These are phyloP conservation scores for Podospora conica DNA, from an alignment of 495 filamentous ascomycete species.

Conservation along the genomic window DNA sequence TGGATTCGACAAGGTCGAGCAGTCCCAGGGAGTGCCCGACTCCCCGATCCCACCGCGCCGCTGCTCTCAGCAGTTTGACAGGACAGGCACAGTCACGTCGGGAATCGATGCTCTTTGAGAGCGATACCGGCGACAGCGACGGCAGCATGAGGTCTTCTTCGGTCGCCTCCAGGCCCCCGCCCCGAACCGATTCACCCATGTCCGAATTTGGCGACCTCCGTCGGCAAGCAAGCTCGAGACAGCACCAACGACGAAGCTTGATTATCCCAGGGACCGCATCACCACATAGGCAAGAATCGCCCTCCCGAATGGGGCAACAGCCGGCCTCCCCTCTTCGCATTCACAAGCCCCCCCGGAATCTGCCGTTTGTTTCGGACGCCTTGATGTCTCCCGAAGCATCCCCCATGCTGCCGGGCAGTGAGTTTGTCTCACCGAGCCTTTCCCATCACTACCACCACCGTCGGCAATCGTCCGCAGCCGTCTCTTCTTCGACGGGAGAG, in stretches of 20 bases:
- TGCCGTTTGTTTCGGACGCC: constrained; percentile 66
- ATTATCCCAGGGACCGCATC: constrained; percentile 68
- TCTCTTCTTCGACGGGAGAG: constrained; percentile 55
- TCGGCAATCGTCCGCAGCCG: constrained; percentile 83
- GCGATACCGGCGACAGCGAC: constrained; percentile 75
- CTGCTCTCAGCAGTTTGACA: constrained; percentile 45
- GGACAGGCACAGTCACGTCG: constrained; percentile 61
- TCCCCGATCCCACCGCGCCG: constrained; percentile 76
- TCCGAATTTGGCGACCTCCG: constrained; percentile 71
- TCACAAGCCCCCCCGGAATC: constrained; percentile 70
- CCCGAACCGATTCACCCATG: constrained; percentile 80
- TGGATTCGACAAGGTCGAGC: constrained; percentile 65
- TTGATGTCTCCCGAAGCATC: constrained; percentile 83
- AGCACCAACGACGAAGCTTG: constrained; percentile 77
- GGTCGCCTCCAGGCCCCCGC: constrained; percentile 54
- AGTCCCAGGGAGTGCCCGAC: constrained; percentile 91
- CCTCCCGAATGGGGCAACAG: constrained; percentile 60
- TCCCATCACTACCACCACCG: constrained; percentile 66
- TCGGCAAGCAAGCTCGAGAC: constrained; percentile 60
- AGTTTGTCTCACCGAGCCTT: constrained; percentile 64
- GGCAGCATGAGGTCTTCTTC: constrained; percentile 78
- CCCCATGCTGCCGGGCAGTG: constrained; percentile 72
- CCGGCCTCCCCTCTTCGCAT: constrained; percentile 86
- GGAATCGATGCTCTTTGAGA: constrained; percentile 68
- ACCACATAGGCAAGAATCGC: constrained; percentile 79